Evolutionary conservation across 1,139 yeast genomes (phyloP).

Genomic region (Pichia kudriavzevii): DNA sequence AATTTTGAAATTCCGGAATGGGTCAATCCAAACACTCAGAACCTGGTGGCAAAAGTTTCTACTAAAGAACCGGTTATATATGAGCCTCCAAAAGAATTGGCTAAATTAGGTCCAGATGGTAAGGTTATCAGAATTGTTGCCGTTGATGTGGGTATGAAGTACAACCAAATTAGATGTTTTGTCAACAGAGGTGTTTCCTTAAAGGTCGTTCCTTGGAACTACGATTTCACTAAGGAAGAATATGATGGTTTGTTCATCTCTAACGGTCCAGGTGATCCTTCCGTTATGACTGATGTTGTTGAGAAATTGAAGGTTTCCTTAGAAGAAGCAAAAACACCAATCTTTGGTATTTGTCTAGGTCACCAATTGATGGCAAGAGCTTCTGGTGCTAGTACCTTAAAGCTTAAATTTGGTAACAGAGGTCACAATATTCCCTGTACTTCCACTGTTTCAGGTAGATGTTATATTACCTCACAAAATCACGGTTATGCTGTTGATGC

Average conservation of each 20-base stretch:
- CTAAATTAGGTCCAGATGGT: constrained; percentile 59
- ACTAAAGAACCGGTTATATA: constrained; percentile 66
- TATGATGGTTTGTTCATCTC: constrained; percentile 95
- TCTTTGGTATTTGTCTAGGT: constrained; percentile 98
- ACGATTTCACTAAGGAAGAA: constrained; percentile 68
- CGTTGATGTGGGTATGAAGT: constrained; percentile 96
- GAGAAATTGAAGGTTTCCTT: constrained; percentile 51
- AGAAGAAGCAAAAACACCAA: constrained; percentile 59
- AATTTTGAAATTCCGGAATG: constrained; percentile 76
- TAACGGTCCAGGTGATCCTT: constrained; percentile 99
- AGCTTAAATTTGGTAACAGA: constrained; percentile 97
- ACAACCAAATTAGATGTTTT: constrained; percentile 94
- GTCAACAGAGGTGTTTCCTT: constrained; percentile 94
- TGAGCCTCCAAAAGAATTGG: constrained; percentile 51
- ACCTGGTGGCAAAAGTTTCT: constrained; percentile 89
- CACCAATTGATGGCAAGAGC: constrained; percentile 97
- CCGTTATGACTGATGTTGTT: constrained; percentile 65
- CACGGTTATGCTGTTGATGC: constrained; percentile 98
- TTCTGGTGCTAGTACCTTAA: constrained; percentile 84
- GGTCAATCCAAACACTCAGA: constrained; percentile 87
- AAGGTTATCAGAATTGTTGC: constrained; percentile 77
- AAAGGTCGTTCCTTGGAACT: constrained; percentile 93
- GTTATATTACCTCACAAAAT: constrained; percentile 98
- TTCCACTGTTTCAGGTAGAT: constrained; percentile 84
- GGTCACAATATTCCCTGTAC: constrained; percentile 99